Conservation (phyloP, 768 basidiomycete species). For the Amanita pallidorosea region DNA sequence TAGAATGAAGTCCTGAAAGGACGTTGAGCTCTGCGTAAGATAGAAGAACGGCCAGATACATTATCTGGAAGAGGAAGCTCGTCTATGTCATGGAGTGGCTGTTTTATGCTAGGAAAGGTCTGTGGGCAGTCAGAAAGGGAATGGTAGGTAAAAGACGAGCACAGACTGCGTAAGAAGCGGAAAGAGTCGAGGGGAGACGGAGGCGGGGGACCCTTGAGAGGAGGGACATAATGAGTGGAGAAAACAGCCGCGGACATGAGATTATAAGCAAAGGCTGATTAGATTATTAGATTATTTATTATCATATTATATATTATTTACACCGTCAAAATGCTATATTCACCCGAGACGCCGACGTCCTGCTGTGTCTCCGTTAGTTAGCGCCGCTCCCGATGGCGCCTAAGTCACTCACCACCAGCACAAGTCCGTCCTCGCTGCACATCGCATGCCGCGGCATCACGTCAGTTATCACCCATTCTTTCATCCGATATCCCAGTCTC, state of each 20-base stretch:
- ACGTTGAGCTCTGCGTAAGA: conserved; percentile 6
- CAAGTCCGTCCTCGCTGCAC: conserved; percentile 46
- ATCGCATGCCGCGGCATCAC: conserved; percentile 22
- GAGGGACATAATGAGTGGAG: conserved; percentile 11
- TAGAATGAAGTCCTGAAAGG: conserved; percentile 82
- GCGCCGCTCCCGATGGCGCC: neutral
- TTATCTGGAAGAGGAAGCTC: conserved; percentile 37
- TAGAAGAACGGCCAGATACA: conserved; percentile 21
- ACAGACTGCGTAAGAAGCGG: conserved; percentile 9
- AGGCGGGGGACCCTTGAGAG: conserved; percentile 6
- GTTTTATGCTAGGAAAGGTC: conserved; percentile 31
- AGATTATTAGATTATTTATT: neutral
- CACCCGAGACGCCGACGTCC: neutral
- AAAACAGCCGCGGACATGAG: conserved; percentile 12
- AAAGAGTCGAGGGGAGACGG: conserved; percentile 7
- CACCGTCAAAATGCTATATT: neutral
- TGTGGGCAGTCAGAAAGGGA: conserved; percentile 11
- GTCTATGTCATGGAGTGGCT: conserved; percentile 24
- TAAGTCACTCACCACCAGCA: conserved; percentile 32
- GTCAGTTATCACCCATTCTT: conserved; percentile 15
- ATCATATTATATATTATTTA: neutral
- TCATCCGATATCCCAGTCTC: conserved; percentile 33
- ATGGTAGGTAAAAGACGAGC: conserved; percentile 25
- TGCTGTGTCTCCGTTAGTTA: neutral
- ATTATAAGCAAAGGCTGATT: conserved; percentile 19